Conservation (phyloP, 192 early-diverging fungal species). For the Coemansia sp. region DNA sequence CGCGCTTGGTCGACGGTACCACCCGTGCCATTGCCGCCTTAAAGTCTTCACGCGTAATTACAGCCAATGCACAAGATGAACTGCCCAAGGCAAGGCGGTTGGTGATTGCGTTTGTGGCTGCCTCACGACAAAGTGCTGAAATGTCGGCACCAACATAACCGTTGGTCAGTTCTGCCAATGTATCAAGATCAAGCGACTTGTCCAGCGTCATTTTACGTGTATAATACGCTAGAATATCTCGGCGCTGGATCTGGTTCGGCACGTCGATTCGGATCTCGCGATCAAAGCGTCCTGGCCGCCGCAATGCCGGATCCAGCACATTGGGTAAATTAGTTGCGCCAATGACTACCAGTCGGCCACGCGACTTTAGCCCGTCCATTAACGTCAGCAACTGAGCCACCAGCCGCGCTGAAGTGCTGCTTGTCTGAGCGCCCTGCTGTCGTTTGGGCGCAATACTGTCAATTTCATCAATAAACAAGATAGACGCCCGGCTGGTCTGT, state of each 20-base stretch:
- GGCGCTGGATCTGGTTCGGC: slow-evolving; percentile 64
- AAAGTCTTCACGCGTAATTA: slow-evolving; percentile 55
- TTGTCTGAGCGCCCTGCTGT: slow-evolving; percentile 4
- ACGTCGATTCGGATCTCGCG: slow-evolving; percentile 95
- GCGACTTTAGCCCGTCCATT: slow-evolving; percentile 97
- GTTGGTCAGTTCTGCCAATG: slow-evolving; percentile 67
- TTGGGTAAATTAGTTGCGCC: slow-evolving; percentile 99
- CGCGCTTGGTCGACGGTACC: slow-evolving; percentile 73
- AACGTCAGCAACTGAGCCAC: slow-evolving; percentile 97
- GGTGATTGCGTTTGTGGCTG: slow-evolving; percentile 53
- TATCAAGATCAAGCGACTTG: slow-evolving; percentile 54
- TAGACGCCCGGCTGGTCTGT: slow-evolving; percentile 53
- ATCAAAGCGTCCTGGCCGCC: slow-evolving; percentile 94
- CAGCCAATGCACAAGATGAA: not conserved
- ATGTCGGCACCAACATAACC: slow-evolving; percentile 97
- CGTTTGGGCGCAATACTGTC: slow-evolving; percentile 57
- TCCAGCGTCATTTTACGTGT: slow-evolving; percentile 58
- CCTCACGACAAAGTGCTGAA: slow-evolving; percentile 78
- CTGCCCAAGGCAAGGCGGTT: not conserved
- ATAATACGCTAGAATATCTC: slow-evolving; percentile 63
- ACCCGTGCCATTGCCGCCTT: slow-evolving; percentile 60
- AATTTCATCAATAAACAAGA: slow-evolving; percentile 98
- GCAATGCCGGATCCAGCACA: slow-evolving; percentile 91
- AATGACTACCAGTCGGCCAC: slow-evolving; percentile 96
- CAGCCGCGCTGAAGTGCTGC: slow-evolving; percentile 83